A percentile compares a stretch with the other conserved stretches of the same genome.
These are phyloP conservation scores for Lentinula novae-zelandiae DNA, from an alignment of 1,284 basidiomycete species.

Conservation along the genomic window DNA sequence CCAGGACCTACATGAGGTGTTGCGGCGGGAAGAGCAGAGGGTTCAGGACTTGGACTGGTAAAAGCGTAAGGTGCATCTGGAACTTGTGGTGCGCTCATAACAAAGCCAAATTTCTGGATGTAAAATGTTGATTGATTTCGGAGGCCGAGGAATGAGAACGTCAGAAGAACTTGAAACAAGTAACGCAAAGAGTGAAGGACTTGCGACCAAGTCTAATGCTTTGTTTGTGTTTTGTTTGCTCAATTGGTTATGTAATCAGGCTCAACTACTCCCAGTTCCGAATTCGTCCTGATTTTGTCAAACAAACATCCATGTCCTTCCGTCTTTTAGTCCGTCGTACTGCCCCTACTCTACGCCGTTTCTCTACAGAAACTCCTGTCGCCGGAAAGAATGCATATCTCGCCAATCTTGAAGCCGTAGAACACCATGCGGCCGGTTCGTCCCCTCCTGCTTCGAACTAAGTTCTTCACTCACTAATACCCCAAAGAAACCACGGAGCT, in stretches of 20 bases:
- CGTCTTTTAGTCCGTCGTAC: constrained; percentile 41
- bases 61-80: constrained; percentile 13
- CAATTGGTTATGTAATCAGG: too few species aligned
- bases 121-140: too few species aligned
- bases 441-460: constrained; percentile 13
- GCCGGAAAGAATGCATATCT: constrained; percentile 41
- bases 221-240: constrained; percentile 13
- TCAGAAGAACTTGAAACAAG: too few species aligned
- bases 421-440: constrained; percentile 68
- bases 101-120: neutral
- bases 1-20: constrained; percentile 23
- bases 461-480: neutral
- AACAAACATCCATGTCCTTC: constrained; percentile 48
- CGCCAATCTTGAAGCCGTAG: constrained; percentile 54
- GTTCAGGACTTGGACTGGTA: constrained; percentile 12
- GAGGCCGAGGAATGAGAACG: too few species aligned
- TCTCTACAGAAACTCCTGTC: constrained; percentile 37
- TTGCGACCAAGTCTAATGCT: too few species aligned
- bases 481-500: constrained; percentile 66
- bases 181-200: too few species aligned
- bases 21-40: constrained; percentile 22
- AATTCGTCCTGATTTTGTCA: constrained; percentile 23
- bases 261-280: too few species aligned
- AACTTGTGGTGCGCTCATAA: constrained; percentile 1
- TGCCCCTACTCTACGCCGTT: constrained; percentile 32